A percentile compares a stretch with the other conserved stretches of the same genome.
Evolutionary conservation across 345 rosid species (phyloP).

Genomic region (Corchorus capsularis): DNA sequence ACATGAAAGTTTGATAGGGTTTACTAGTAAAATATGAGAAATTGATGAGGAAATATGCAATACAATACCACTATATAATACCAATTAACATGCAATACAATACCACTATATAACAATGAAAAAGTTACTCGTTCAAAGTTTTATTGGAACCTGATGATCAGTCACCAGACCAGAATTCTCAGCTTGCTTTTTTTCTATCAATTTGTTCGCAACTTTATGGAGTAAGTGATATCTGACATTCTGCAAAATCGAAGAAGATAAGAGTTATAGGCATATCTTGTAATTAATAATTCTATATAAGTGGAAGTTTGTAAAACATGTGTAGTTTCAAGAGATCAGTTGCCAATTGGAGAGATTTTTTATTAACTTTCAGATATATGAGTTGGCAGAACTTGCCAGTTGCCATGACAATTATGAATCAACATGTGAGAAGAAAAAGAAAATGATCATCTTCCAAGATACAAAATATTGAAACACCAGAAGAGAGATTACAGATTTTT

Average conservation of each 20-base stretch:
- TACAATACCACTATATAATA: too few species aligned
- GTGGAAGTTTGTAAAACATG: background rate
- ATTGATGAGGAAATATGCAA: too few species aligned
- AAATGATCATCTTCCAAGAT: background rate
- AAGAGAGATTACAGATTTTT: background rate
- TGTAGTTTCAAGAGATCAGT: background rate
- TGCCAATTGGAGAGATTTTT: background rate
- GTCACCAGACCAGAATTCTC: constrained; percentile 23
- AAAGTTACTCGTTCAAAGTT: constrained; percentile 1
- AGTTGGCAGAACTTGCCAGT: background rate
- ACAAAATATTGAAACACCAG: background rate
- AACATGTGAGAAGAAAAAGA: too few species aligned
- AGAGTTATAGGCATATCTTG: background rate
- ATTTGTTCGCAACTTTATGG: constrained; percentile 17
- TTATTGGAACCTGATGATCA: constrained; percentile 27
- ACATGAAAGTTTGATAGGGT: background rate
- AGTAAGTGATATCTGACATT: constrained; percentile 27
- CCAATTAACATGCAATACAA: background rate
- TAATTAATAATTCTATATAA: background rate
- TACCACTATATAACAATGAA: background rate
- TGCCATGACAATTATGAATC: background rate
- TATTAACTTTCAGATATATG: constrained; percentile 3
- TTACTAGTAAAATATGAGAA: background rate
- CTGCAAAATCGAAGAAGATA: constrained; percentile 15
- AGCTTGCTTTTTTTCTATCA: constrained; percentile 29